Conservation (phyloP, 768 basidiomycete genomes). For the Lepiota venenata region DNA sequence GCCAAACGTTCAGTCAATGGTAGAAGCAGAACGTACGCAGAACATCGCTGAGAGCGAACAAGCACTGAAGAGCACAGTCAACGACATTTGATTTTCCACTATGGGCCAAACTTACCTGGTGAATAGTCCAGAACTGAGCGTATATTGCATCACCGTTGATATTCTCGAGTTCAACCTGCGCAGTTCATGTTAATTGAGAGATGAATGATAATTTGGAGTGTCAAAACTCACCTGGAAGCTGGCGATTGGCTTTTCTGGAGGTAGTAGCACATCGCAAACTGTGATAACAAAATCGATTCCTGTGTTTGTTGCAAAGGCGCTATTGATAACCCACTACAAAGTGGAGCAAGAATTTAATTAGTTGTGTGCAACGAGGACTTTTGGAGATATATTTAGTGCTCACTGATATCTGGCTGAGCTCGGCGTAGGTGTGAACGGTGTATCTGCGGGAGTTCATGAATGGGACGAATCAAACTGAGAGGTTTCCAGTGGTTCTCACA, state of each 20-base stretch:
- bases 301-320: slow-evolving; percentile 39
- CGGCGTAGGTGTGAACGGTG: slow-evolving; percentile 25
- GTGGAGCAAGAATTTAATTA: not conserved
- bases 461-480: not conserved
- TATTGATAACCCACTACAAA: slow-evolving; percentile 37
- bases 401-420: slow-evolving; percentile 29
- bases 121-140: slow-evolving; percentile 33
- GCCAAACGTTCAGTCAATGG: not conserved
- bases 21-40: slow-evolving; percentile 25
- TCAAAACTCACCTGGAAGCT: slow-evolving; percentile 18
- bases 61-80: slow-evolving; percentile 25
- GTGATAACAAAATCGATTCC: slow-evolving; percentile 42
- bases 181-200: not conserved
- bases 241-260: slow-evolving; percentile 28
- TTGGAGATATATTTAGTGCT: slow-evolving; percentile 13
- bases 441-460: slow-evolving; percentile 20
- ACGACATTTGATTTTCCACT: not conserved
- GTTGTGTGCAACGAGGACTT: not conserved
- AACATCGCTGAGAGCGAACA: slow-evolving; percentile 43
- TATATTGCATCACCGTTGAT: slow-evolving; percentile 33
- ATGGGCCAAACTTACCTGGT: slow-evolving; percentile 25
- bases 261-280: slow-evolving; percentile 32
- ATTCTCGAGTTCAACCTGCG: slow-evolving; percentile 30
- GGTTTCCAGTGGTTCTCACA: slow-evolving; percentile 21
- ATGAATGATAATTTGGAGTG: not conserved